A percentile compares a stretch with the other conserved stretches of the same genome.
Evolutionary conservation across 257 asterid genomes (phyloP).

Genomic region (Petrea volubilis): DNA sequence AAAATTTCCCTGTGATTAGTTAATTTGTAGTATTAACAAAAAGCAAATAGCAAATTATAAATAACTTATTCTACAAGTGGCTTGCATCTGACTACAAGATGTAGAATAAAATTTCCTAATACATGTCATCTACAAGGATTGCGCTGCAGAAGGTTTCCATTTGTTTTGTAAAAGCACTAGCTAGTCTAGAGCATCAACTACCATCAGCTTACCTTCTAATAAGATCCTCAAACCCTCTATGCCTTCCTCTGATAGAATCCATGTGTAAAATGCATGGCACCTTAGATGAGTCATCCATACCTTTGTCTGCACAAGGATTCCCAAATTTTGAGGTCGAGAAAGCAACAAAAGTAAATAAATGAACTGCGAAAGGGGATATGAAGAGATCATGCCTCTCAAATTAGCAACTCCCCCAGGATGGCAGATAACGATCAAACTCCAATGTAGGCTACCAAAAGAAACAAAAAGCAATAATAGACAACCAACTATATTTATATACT

Average conservation of each 20-base stretch:
- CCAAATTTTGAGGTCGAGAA: slow-evolving; percentile 24
- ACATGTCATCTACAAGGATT: slow-evolving; percentile 2
- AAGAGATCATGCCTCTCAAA: slow-evolving; percentile 44
- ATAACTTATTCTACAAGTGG: not conserved
- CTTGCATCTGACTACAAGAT: not conserved
- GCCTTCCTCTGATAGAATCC: slow-evolving; percentile 87
- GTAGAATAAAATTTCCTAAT: slow-evolving; percentile 1
- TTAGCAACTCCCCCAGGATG: slow-evolving; percentile 81
- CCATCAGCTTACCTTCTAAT: slow-evolving; percentile 56
- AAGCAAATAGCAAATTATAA: not conserved
- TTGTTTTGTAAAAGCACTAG: not conserved
- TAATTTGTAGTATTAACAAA: not conserved
- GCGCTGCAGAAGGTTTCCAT: not conserved
- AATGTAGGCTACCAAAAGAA: slow-evolving; percentile 70
- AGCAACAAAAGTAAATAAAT: slow-evolving; percentile 13
- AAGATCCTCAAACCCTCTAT: slow-evolving; percentile 59
- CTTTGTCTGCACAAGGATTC: slow-evolving; percentile 51
- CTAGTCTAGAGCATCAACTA: slow-evolving; percentile 20
- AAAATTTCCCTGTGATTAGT: not conserved
- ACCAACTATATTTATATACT: slow-evolving; percentile 19
- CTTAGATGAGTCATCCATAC: slow-evolving; percentile 35
- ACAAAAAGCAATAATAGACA: slow-evolving; percentile 24
- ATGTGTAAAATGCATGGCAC: slow-evolving; percentile 85
- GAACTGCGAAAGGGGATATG: slow-evolving; percentile 11
- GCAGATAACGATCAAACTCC: slow-evolving; percentile 94